Base-by-base conservation (phyloP, 2,329 filamentous ascomycete genomes). In the Pseudogymnoascus sp. region DNA sequence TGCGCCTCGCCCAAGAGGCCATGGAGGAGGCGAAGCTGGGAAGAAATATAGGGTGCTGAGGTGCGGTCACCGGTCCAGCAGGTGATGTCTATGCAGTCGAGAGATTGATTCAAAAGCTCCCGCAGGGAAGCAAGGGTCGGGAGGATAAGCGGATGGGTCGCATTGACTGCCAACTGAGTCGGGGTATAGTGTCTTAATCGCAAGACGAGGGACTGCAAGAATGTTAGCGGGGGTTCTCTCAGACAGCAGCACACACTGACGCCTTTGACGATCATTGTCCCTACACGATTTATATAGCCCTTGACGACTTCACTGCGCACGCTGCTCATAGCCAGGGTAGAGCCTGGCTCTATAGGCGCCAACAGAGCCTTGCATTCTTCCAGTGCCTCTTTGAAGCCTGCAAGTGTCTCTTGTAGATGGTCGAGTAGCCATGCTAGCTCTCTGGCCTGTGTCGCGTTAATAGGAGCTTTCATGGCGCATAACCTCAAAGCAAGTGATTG, bases 291-390 rank as follows among this genome's bases (percentile, higher is more conserved):
- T 63, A 97, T 84, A 68, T 91, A 90, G 16, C 94, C 94, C 74
- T 99, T 99, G 64, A 97, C 86, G 66, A 83, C 85, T 76, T 99
- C 94, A 61, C 90, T 93, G 61, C 92, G 84, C 61, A 88, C 82
- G 12, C 92, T 95, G 64, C 89, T 94, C 66, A 99, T 81, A 30
- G 94, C 92, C 28, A 99, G 83, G 0, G 93, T 99, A 68, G 87
- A 92, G 7, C 91, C 91, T 1, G 88, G 86, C 70, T 96, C 91
- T 65, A 87, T 82, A 1, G 93, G 91, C 6, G 91, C 88, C 30
- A 99, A 84, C 22, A 97, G 82, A 16, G 88, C 85, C 67, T 91
- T 90, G 75, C 92, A 97, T 75, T 97, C 91, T 72, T 94, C 86
- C 2, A 97, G 83, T 37, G 32, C 57, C 9, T 58, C 57, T 18